phyloP scores from a whole-genome alignment of 441 rosid species.

The Corymbia calophylla region DNA sequence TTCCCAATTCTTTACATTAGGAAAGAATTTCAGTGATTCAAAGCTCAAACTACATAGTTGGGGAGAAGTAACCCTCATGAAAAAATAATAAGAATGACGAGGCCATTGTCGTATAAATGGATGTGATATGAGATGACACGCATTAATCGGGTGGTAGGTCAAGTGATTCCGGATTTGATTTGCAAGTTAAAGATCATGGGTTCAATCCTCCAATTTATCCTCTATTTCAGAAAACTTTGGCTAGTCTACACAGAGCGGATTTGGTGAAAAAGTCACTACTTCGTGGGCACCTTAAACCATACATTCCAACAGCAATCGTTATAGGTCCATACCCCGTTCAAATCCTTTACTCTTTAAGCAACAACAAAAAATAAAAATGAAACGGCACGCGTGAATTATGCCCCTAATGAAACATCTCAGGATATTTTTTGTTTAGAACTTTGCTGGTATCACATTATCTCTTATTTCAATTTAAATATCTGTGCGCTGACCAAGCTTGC shows the following conservation, averaged over 20 bases:
- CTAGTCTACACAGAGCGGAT: background rate
- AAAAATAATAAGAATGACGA: background rate
- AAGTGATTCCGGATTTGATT: background rate
- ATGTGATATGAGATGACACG: background rate
- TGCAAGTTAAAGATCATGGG: background rate
- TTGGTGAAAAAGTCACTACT: background rate
- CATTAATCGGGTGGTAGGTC: background rate
- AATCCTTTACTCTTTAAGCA: background rate
- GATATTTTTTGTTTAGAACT: background rate
- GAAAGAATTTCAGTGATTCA: background rate
- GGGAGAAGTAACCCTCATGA: background rate
- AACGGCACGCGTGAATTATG: background rate
- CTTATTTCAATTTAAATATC: background rate
- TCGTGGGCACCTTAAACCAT: background rate
- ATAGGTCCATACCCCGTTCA: background rate
- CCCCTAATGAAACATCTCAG: background rate
- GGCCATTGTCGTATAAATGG: background rate
- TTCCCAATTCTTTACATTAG: background rate
- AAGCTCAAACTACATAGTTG: background rate
- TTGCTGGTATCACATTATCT: background rate
- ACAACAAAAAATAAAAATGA: background rate
- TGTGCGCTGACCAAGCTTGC: background rate
- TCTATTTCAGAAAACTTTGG: background rate
- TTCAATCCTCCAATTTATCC: background rate
- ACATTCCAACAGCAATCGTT: background rate